Conservation (phyloP, 495 filamentous ascomycete genomes). For the Amniculicola lignicola region DNA sequence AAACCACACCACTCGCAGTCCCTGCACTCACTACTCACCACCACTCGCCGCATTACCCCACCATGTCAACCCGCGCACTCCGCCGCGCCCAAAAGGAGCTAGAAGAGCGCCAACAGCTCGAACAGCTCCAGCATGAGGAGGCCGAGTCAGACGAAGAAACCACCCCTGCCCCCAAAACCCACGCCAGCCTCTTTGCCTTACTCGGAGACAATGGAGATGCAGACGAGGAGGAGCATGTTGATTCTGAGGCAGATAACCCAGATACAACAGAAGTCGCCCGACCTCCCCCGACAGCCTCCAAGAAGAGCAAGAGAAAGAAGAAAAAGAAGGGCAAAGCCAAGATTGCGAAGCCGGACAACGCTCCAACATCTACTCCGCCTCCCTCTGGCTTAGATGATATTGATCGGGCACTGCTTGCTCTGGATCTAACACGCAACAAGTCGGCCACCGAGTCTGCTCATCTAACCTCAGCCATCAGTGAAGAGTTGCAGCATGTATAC, state of each 20-base stretch:
- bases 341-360: conserved; percentile 16
- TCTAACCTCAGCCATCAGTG: conserved; percentile 27
- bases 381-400: conserved; percentile 67
- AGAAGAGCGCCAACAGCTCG: conserved; percentile 51
- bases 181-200: conserved; percentile 31
- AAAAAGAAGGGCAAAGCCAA: conserved; percentile 50
- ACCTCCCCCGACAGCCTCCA: conserved; percentile 16
- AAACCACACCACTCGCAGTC: not conserved
- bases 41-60: conserved; percentile 17
- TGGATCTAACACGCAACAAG: conserved; percentile 43
- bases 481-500: conserved; percentile 45
- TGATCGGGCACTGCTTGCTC: conserved; percentile 68
- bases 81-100: conserved; percentile 67
- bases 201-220: conserved; percentile 39
- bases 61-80: conserved; percentile 78
- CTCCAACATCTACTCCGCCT: not conserved
- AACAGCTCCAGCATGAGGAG: conserved; percentile 50
- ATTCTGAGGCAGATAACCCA: conserved; percentile 29
- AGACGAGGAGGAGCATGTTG: conserved; percentile 35
- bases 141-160: conserved; percentile 38
- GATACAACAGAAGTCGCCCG: not conserved
- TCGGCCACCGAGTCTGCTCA: conserved; percentile 32
- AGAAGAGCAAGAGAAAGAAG: conserved; percentile 43
- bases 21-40: not conserved
- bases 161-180: conserved; percentile 10